Evolutionary conservation across 1,284 basidiomycete genomes (phyloP), one percentile per base, ranked within the genome.

Genomic region (Tilletiaria anomala): DNA sequence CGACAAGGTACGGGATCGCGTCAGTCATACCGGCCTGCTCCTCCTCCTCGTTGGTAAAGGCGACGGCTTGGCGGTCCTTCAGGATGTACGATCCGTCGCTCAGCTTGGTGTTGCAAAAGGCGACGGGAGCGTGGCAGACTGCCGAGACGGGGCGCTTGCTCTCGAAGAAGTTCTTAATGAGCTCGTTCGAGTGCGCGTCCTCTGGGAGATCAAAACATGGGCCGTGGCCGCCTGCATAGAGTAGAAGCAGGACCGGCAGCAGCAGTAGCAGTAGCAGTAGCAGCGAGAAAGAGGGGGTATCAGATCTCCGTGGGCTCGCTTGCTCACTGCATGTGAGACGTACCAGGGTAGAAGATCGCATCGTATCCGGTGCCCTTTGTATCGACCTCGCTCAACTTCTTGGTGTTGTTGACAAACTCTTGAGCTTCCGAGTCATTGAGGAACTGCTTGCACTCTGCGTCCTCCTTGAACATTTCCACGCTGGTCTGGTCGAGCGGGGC

Each of bases 11-110:
- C 1, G 80, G 80, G 33, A 84, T 59, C 26, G 71, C 71, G 56
- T 65, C 54, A 5, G 50, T 51, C 14, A 52, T 34, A 11, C 67
- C 69, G 12, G 70, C 65, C 43, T 71, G 58, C 36, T 76, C 70
- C 58, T 84, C 82, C 59, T 84, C 82, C 1, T 56, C 67, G 62
- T 84, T 78, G 42, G 80, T 78, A 69, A 85, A 82, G 18, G 74
- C 77, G 0, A 82, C 83, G 32, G 72, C 72, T 15, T 68, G 57
- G 43, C 72, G 74, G 24, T 77, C 80, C 11, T 71, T 72, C 56
- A 84, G 43, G 29, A 61, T 44, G 44, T 55, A 58, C n/a, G 40
- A 42, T 26, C 38, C 31, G 19, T 43, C 42, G 24, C 42, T 43
- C 17, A 61, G 51, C 46, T 58, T 61, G 37, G 59, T 56, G 23